Evolutionary conservation across 2,329 filamentous ascomycete species (phyloP).

Genomic region (Fusarium decemcellulare): DNA sequence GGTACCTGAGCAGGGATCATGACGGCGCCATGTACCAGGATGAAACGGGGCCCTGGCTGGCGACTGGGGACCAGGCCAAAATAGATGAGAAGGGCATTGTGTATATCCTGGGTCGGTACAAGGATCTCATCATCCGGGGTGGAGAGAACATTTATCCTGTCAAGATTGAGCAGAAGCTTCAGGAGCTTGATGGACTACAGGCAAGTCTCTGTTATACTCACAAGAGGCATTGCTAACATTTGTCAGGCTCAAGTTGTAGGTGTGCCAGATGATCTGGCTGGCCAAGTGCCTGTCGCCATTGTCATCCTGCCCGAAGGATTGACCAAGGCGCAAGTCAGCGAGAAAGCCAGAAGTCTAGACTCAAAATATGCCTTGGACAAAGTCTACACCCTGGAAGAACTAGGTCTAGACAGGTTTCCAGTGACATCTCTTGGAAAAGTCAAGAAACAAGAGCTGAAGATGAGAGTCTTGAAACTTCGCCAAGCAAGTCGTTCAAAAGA

Average conservation of each 20-base stretch:
- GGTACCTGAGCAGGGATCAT: conserved; percentile 50
- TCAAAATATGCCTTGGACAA: conserved; percentile 56
- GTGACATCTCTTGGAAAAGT: conserved; percentile 61
- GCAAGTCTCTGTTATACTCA: conserved; percentile 21
- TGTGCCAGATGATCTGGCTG: conserved; percentile 59
- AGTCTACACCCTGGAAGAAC: conserved; percentile 58
- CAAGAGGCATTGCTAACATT: conserved; percentile 13
- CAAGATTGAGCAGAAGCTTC: conserved; percentile 54
- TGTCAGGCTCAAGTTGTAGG: conserved; percentile 58
- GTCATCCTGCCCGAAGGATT: conserved; percentile 51
- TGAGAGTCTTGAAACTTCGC: conserved; percentile 36
- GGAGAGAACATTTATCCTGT: conserved; percentile 61
- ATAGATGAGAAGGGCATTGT: conserved; percentile 56
- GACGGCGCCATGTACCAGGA: conserved; percentile 55
- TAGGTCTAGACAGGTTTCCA: conserved; percentile 56
- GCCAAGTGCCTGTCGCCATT: conserved; percentile 63
- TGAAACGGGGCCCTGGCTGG: conserved; percentile 52
- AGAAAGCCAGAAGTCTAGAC: conserved; percentile 51
- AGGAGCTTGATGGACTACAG: conserved; percentile 51
- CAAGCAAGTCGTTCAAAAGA: conserved; percentile 1
- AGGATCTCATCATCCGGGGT: conserved; percentile 61
- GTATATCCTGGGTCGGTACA: conserved; percentile 58
- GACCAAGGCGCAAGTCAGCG: conserved; percentile 50
- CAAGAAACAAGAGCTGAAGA: conserved; percentile 56
- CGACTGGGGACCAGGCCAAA: conserved; percentile 58